Evolutionary conservation across 1,139 yeast species (phyloP), one percentile per base, ranked within the genome.

Genomic region (Geotrichum bryndzae): DNA sequence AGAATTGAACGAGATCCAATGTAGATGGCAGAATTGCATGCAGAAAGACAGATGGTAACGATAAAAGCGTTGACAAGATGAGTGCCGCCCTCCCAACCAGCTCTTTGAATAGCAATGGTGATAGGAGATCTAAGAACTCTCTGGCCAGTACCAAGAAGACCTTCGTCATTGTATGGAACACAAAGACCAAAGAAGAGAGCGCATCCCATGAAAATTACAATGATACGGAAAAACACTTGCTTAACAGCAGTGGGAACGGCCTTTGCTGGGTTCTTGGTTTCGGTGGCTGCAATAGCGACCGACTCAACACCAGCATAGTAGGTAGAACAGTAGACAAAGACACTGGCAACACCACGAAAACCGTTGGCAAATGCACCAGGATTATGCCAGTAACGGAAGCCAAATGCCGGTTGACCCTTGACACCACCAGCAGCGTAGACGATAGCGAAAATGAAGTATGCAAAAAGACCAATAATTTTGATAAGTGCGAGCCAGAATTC

Each of bases 271-370:
- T 89, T 88, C 58, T 83, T 81, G 57, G 94, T 83, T 76, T 92
- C 97, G 72, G 96, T 96, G 23, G 96, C 94, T 4, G 96, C 84
- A 62, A 92, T 83, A 68, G 96, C 97, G 38, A 89, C 88, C 67
- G 89, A 81, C 75, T 92, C 97, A 65, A 92, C 86, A 38, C 95
- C 96, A n/a, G 82, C 79, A 58, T 85, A 70, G 84, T 88, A 85
- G 41, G 80, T 72, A 13, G 88, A 84, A 57, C 90, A 86, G 73
- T 83, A 86, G 10, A 87, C 88, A 69, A 88, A 85, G 1, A 88
- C 86, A 61, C 78, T 80, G 15, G 87, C 91, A 54, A 87, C 84
- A 58, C 91, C 89, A 65, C 82, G 79, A 70, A 86, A 84, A 0
- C 90, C 90, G 61, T 78, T 69, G 82, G 78, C 72, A 61, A 75